Percentiles rank a stretch among this genome's conserved stretches.
These are phyloP conservation scores for Sarocladiaceae sp. DNA, from an alignment of 2,329 filamentous ascomycete species.

Conservation along the genomic window DNA sequence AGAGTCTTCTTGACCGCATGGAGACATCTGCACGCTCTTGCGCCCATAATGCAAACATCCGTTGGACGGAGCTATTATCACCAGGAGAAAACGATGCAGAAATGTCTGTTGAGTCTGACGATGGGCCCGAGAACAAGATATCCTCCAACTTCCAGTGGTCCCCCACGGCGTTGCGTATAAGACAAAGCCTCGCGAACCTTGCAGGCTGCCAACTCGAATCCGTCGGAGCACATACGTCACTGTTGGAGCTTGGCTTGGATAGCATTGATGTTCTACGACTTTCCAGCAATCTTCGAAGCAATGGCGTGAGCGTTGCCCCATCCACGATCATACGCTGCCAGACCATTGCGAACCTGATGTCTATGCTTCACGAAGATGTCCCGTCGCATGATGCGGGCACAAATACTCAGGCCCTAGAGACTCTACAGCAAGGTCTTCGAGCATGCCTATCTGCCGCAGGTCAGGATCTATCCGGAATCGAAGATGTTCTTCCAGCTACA, in stretches of 20 bases:
- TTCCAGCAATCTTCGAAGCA: constrained; percentile 63
- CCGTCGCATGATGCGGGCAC: neutral
- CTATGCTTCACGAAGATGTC: neutral
- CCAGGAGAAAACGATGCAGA: no score
- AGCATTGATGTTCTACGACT: constrained; percentile 90
- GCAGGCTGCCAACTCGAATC: constrained; percentile 46
- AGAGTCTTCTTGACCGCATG: constrained; percentile 30
- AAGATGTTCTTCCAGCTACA: constrained; percentile 68
- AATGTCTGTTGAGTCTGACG: no score
- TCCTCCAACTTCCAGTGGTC: constrained; percentile 54
- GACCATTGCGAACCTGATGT: constrained; percentile 51
- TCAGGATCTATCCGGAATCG: constrained; percentile 29
- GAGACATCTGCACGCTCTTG: constrained; percentile 30
- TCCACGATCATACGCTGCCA: constrained; percentile 72
- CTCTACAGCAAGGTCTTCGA: neutral
- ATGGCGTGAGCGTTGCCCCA: constrained; percentile 59
- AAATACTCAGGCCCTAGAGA: neutral
- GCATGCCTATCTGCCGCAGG: neutral
- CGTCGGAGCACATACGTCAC: constrained; percentile 56
- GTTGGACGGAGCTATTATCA: no score
- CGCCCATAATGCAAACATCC: no score
- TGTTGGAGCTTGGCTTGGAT: constrained; percentile 82
- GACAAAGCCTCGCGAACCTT: constrained; percentile 59
- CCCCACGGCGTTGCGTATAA: constrained; percentile 45
- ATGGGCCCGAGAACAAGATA: neutral